These are phyloP conservation scores for Chlorella sp. DNA, from an alignment of 139 green algal species.

Conservation along the genomic window DNA sequence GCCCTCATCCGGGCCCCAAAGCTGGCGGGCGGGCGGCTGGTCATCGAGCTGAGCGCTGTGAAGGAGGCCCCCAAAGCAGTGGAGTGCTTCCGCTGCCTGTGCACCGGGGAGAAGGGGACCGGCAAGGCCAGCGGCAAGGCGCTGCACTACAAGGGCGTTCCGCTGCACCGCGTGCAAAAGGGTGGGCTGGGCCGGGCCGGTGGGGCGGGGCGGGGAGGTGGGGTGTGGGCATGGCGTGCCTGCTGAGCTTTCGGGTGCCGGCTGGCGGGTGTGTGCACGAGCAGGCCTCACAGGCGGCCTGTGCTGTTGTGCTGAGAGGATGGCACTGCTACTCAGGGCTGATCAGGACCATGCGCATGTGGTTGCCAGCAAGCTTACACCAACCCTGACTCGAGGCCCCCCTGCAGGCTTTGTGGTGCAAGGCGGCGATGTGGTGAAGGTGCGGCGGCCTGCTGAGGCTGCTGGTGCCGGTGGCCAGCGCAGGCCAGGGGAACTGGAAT, in stretches of 20 bases:
- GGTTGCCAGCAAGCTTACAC: no score
- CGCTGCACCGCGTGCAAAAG: conserved; percentile 82
- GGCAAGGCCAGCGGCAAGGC: conserved; percentile 81
- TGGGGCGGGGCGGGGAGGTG: no score
- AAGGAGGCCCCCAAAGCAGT: conserved; percentile 65
- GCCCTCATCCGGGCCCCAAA: conserved; percentile 9
- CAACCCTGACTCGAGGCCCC: no score
- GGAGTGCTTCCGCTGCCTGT: conserved; percentile 80
- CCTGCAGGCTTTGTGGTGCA: conserved; percentile 73
- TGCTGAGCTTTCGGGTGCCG: no score
- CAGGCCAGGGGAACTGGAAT: no score
- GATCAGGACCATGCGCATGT: no score
- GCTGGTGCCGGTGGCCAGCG: neutral
- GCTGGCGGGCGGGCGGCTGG: conserved; percentile 46
- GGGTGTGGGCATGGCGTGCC: no score
- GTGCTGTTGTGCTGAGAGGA: no score
- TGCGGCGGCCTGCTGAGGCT: neutral
- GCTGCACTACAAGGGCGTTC: conserved; percentile 77
- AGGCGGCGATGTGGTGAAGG: conserved; percentile 79
- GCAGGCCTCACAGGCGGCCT: no score
- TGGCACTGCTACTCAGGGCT: no score
- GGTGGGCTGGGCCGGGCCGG: neutral
- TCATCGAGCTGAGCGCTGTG: conserved; percentile 48
- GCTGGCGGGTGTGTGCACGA: no score
- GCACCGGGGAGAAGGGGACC: conserved; percentile 78